Evolutionary conservation across 331 rosid species (phyloP).

Genomic region (Spiraea crenata): DNA sequence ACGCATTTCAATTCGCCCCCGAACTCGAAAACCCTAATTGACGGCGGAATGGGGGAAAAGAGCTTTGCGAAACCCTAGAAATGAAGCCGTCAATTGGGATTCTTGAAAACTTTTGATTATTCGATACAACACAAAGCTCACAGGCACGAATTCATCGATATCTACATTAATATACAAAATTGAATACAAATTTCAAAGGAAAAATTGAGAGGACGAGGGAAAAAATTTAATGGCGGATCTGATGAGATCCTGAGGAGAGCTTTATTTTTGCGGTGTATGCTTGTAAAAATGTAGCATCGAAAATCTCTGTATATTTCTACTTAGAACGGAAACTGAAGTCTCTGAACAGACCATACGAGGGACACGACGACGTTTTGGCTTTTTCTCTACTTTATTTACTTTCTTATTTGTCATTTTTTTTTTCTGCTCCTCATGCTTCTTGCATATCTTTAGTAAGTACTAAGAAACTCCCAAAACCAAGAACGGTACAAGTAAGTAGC

Average conservation of each 20-base stretch:
- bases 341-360: background rate
- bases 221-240: constrained; percentile 44
- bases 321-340: background rate
- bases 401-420: background rate
- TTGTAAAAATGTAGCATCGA: constrained; percentile 25
- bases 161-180: background rate
- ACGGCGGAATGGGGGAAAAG: constrained; percentile 6
- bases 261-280: constrained; percentile 33
- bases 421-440: too few relatives aligned
- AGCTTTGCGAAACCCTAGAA: constrained; percentile 55
- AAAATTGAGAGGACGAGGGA: constrained; percentile 7
- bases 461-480: too few relatives aligned
- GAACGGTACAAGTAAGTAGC: too few relatives aligned
- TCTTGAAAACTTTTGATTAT: background rate
- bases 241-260: constrained; percentile 64
- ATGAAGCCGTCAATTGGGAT: background rate
- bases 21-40: constrained; percentile 23
- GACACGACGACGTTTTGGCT: background rate
- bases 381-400: too few relatives aligned
- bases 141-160: background rate
- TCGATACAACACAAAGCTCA: background rate
- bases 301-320: background rate
- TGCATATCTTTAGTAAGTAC: too few relatives aligned
- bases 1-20: constrained; percentile 32
- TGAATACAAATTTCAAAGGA: background rate